Conservation (phyloP, 306 rosid genomes). For the Vigna radiata region DNA sequence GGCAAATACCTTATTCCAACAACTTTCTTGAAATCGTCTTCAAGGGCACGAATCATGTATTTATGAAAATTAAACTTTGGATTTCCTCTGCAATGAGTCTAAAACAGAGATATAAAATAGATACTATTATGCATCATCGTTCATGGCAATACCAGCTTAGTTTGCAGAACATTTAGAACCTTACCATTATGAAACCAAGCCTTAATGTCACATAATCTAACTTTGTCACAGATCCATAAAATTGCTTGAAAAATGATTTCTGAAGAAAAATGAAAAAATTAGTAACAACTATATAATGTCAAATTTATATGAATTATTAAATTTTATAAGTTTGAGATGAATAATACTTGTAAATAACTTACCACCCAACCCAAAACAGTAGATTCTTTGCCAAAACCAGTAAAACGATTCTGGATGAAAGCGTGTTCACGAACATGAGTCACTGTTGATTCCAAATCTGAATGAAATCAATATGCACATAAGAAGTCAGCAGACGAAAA, state of each 20-base stretch:
- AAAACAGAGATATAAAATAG: conserved; percentile 36
- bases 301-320: no score
- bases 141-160: background rate
- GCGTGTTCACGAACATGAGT: conserved; percentile 74
- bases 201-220: conserved; percentile 78
- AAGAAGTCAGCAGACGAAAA: background rate
- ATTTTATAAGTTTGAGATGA: no score
- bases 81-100: conserved; percentile 82
- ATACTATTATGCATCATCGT: background rate
- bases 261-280: conserved; percentile 48
- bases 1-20: conserved; percentile 84
- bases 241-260: conserved; percentile 83
- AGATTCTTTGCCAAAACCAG: conserved; percentile 73
- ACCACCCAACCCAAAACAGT: conserved; percentile 78
- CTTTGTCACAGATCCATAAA: conserved; percentile 84
- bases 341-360: conserved; percentile 44
- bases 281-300: background rate
- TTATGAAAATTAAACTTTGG: conserved; percentile 86
- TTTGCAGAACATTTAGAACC: conserved; percentile 22
- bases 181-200: conserved; percentile 87
- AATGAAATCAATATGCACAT: conserved; percentile 45
- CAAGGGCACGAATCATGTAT: conserved; percentile 90
- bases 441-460: conserved; percentile 55
- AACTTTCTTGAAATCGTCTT: conserved; percentile 87
- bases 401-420: conserved; percentile 70